Evolutionary conservation across 768 basidiomycete genomes (phyloP).

Genomic region (Polyporus arcularius): DNA sequence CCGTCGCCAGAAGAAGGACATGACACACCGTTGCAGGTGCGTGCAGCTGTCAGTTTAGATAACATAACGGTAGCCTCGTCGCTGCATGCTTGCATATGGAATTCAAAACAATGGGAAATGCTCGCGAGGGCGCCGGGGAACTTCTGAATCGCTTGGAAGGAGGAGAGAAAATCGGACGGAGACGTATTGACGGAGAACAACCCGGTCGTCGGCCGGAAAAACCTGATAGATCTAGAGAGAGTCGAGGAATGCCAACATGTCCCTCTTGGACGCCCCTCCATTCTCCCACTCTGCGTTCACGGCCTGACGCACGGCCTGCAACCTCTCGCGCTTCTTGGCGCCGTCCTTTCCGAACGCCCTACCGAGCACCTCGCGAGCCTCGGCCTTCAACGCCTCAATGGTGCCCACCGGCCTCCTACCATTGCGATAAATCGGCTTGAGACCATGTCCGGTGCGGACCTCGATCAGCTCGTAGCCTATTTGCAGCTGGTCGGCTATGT

Average conservation of each 20-base stretch:
- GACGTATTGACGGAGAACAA: too few relatives aligned
- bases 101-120: too few relatives aligned
- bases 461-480: constrained; percentile 25
- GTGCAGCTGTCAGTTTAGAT: too few relatives aligned
- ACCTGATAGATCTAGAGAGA: neutral
- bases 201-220: too few relatives aligned
- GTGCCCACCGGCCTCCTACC: constrained; percentile 23
- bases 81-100: too few relatives aligned
- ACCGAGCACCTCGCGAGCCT: constrained; percentile 19
- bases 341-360: constrained; percentile 28
- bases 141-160: too few relatives aligned
- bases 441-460: constrained; percentile 23
- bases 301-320: constrained; percentile 7
- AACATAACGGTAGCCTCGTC: too few relatives aligned
- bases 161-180: too few relatives aligned
- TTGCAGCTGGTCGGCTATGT: constrained; percentile 14
- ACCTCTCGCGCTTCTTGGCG: constrained; percentile 22
- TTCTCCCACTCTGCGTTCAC: constrained; percentile 6
- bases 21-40: too few relatives aligned
- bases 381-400: constrained; percentile 21
- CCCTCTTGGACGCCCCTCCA: constrained; percentile 8
- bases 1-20: too few relatives aligned
- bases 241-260: constrained; percentile 9
- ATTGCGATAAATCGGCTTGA: constrained; percentile 20
- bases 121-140: too few relatives aligned